Evolutionary conservation across 2,329 filamentous ascomycete species (phyloP).

Genomic region (Fusarium ambrosium): DNA sequence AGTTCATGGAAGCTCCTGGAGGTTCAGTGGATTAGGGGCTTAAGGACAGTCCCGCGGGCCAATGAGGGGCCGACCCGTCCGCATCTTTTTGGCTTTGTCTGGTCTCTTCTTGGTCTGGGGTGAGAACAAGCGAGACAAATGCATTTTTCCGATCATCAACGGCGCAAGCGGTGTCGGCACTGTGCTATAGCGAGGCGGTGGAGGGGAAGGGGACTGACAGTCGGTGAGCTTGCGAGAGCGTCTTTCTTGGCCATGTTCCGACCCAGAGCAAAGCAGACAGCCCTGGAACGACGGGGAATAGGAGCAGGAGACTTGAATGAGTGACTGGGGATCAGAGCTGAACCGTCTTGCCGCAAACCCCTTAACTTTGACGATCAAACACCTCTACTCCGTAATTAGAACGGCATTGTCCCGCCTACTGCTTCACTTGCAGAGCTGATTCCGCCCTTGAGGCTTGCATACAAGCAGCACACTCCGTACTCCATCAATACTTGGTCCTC

Average conservation of each 20-base stretch:
- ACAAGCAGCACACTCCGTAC: not conserved
- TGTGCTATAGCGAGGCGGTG: constrained; percentile 31
- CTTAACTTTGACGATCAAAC: constrained; percentile 42
- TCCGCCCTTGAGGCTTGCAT: not conserved
- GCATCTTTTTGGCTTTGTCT: constrained; percentile 39
- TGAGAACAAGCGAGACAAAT: constrained; percentile 40
- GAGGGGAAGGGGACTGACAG: not conserved
- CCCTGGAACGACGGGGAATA: not conserved
- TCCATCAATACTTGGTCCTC: not conserved
- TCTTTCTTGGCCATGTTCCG: not conserved
- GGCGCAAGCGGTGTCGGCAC: constrained; percentile 31
- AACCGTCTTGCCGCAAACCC: constrained; percentile 28
- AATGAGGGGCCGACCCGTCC: constrained; percentile 49
- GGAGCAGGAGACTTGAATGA: not conserved
- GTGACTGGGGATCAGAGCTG: constrained; percentile 6
- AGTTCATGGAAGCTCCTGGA: constrained; percentile 39
- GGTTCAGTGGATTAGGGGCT: constrained; percentile 46
- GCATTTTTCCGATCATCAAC: constrained; percentile 21
- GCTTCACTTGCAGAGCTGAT: not conserved
- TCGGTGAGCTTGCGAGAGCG: constrained; percentile 13
- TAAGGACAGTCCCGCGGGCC: constrained; percentile 37
- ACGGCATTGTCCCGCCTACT: constrained; percentile 30
- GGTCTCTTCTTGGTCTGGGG: constrained; percentile 33
- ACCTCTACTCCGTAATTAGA: constrained; percentile 24
- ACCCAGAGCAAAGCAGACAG: not conserved